Percentiles rank a stretch among this genome's conserved stretches.
These are phyloP conservation scores for Nelumbo lutea DNA, from an alignment of 164 flowering plant species.

Conservation along the genomic window DNA sequence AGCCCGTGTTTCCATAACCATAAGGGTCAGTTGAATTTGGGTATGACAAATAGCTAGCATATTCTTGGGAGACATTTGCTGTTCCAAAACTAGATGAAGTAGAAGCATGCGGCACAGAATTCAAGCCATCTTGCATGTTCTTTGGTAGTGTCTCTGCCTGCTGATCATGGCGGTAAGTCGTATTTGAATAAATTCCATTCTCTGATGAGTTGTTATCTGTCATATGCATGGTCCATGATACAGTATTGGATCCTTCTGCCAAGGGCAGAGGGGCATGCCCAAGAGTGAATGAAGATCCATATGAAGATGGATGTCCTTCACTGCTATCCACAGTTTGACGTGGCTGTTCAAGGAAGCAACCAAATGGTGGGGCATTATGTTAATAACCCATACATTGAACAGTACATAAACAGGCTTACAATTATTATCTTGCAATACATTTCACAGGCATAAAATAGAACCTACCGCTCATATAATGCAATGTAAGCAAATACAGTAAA, in stretches of 20 bases:
- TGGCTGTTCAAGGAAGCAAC: conserved; percentile 27
- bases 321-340: conserved; percentile 34
- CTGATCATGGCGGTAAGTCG: conserved; percentile 46
- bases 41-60: conserved; percentile 52
- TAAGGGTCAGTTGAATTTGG: conserved; percentile 58
- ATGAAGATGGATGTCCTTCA: conserved; percentile 42
- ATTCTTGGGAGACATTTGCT: conserved; percentile 48
- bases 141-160: conserved; percentile 36
- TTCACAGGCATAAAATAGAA: no score
- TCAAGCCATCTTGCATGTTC: conserved; percentile 38
- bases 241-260: conserved; percentile 32
- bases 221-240: conserved; percentile 45
- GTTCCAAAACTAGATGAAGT: conserved; percentile 48
- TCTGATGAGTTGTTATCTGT: conserved; percentile 37
- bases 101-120: conserved; percentile 31
- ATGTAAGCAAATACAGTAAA: no score
- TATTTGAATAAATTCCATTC: conserved; percentile 39
- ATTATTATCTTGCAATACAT: background rate
- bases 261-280: conserved; percentile 24
- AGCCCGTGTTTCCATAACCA: conserved; percentile 61
- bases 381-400: background rate
- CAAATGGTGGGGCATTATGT: background rate
- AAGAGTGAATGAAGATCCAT: conserved; percentile 16
- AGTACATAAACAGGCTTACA: background rate
- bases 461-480: no score